These are phyloP conservation scores for Leccinum incarnatum DNA, from an alignment of 768 basidiomycete species.

Conservation along the genomic window DNA sequence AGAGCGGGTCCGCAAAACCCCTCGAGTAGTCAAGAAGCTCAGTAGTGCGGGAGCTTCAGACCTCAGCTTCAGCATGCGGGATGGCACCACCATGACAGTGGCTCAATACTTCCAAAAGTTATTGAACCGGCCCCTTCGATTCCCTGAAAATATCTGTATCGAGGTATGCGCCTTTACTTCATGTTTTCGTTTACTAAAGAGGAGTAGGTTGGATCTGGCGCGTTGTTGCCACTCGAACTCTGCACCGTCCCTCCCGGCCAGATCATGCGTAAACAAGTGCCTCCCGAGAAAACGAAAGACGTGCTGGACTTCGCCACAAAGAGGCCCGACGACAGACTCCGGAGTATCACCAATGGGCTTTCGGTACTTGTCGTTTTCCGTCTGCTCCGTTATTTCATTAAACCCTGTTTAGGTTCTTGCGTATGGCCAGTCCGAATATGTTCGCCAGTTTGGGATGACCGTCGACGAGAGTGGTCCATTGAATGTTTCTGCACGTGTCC, in stretches of 20 bases:
- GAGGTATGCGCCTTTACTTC: constrained; percentile 46
- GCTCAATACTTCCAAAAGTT: constrained; percentile 58
- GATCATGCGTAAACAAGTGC: constrained; percentile 69
- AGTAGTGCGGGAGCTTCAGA: constrained; percentile 51
- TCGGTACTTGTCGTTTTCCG: constrained; percentile 34
- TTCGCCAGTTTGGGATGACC: constrained; percentile 68
- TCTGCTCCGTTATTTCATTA: background rate
- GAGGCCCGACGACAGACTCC: constrained; percentile 55
- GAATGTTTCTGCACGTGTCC: constrained; percentile 56
- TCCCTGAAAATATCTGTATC: constrained; percentile 63
- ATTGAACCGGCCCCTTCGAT: constrained; percentile 52
- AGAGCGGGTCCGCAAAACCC: constrained; percentile 37
- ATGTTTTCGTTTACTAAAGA: constrained; percentile 20
- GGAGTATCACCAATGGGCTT: constrained; percentile 52
- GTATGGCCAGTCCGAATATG: constrained; percentile 74
- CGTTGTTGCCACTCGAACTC: constrained; percentile 64
- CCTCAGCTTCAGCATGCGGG: constrained; percentile 53
- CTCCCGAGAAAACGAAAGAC: constrained; percentile 59
- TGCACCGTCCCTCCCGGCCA: constrained; percentile 65
- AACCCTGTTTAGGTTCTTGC: constrained; percentile 46
- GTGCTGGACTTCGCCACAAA: constrained; percentile 69
- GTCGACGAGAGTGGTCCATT: constrained; percentile 56
- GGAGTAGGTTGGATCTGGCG: constrained; percentile 55
- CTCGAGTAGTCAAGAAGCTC: constrained; percentile 63
- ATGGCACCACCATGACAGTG: constrained; percentile 55